Evolutionary conservation across 768 basidiomycete species (phyloP).

Genomic region (Candolleomyces eurysporus): DNA sequence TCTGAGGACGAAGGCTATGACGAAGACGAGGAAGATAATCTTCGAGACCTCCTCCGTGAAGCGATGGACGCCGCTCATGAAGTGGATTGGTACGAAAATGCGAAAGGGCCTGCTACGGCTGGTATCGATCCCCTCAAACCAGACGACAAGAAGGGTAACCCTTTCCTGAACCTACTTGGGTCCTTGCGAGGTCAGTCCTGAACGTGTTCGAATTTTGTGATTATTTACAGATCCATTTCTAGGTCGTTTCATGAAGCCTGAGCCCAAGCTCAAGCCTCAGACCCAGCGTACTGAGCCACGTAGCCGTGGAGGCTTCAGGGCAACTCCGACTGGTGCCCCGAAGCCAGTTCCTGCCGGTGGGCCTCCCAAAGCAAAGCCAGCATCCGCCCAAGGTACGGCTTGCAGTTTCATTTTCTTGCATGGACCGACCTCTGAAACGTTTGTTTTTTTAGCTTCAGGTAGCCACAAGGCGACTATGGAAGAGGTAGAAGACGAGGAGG

Average conservation of each 20-base stretch:
- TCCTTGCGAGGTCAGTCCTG: conserved; percentile 60
- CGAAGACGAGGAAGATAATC: conserved; percentile 65
- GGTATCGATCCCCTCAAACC: conserved; percentile 44
- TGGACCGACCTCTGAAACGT: not conserved
- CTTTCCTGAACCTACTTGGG: conserved; percentile 74
- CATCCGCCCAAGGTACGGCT: not conserved
- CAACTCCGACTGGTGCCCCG: conserved; percentile 25
- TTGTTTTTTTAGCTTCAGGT: conserved; percentile 12
- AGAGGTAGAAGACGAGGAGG: conserved; percentile 75
- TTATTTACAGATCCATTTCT: not conserved
- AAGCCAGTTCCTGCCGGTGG: conserved; percentile 22
- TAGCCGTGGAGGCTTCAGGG: conserved; percentile 23
- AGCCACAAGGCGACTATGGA: conserved; percentile 57
- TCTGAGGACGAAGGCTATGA: conserved; percentile 44
- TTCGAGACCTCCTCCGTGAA: conserved; percentile 59
- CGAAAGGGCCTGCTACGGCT: conserved; percentile 21
- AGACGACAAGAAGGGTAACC: conserved; percentile 65
- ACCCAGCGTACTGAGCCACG: conserved; percentile 24
- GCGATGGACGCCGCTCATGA: conserved; percentile 71
- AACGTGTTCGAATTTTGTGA: not conserved
- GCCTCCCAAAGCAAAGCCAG: conserved; percentile 20
- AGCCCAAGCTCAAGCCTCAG: conserved; percentile 37
- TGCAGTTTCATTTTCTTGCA: not conserved
- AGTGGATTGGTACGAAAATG: conserved; percentile 57
- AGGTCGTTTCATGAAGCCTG: conserved; percentile 66